Percentiles rank a stretch among this genome's conserved stretches.
Conservation (phyloP, 1,284 basidiomycete species). For the Leucocoprinus gongylophorus region DNA sequence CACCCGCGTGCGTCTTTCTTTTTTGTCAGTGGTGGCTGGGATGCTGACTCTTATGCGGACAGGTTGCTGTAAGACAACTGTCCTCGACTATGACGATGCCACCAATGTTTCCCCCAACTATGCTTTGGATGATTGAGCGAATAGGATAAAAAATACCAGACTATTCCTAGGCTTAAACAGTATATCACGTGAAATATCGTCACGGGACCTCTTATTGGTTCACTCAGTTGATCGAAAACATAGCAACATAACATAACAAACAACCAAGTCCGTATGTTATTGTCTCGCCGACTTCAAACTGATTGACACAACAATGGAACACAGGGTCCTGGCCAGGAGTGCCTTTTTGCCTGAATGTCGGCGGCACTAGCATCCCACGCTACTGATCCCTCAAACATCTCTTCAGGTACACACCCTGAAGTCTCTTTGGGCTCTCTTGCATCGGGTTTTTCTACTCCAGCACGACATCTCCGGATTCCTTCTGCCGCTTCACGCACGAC, state of each 20-base stretch:
- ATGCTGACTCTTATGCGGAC: background rate
- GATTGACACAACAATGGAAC: too few species aligned
- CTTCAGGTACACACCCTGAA: conserved; percentile 12
- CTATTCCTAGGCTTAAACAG: too few species aligned
- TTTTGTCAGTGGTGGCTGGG: background rate
- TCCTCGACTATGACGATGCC: background rate
- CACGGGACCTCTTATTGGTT: too few species aligned
- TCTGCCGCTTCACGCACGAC: conserved; percentile 11
- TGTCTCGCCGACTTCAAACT: too few species aligned
- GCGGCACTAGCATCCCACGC: conserved; percentile 11
- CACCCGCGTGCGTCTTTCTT: background rate
- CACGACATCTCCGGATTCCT: conserved; percentile 6
- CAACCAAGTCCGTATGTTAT: background rate
- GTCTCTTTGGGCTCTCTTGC: conserved; percentile 14
- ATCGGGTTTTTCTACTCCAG: conserved; percentile 13
- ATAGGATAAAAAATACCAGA: background rate
- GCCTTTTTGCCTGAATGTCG: conserved; percentile 9
- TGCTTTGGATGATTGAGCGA: conserved; percentile 9
- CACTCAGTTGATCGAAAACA: too few species aligned
- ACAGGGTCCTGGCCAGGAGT: too few species aligned
- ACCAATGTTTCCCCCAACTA: conserved; percentile 5
- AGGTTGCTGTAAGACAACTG: conserved; percentile 5
- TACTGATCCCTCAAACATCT: conserved; percentile 5
- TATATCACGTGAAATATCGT: too few species aligned
- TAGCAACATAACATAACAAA: too few species aligned